phyloP scores from a whole-genome alignment of 2,329 filamentous ascomycete species.

The Endothia cerciana region DNA sequence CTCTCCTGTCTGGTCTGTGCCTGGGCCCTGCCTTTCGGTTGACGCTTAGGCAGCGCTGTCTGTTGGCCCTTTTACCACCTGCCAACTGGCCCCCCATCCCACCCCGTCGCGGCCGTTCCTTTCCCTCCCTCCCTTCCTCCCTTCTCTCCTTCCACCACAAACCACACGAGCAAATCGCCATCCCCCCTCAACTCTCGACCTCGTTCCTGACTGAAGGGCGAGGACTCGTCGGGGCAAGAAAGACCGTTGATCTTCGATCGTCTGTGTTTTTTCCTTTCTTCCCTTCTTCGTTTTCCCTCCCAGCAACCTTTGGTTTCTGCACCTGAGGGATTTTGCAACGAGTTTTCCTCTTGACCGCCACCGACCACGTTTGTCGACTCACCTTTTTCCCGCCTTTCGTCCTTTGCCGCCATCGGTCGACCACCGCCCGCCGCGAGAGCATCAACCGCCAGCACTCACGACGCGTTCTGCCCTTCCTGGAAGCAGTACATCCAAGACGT shows the following conservation, averaged over 20 bases:
- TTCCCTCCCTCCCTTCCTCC: conserved; percentile 30
- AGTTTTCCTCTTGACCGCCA: conserved; percentile 2
- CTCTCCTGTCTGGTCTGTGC: neutral
- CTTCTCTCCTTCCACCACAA: conserved; percentile 21
- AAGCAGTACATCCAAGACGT: neutral
- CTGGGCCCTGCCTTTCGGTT: too few relatives aligned
- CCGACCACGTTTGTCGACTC: neutral
- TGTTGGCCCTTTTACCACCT: conserved; percentile 26
- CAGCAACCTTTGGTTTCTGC: conserved; percentile 10
- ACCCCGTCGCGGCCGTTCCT: conserved; percentile 29
- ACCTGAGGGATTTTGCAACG: conserved; percentile 15
- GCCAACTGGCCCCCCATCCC: conserved; percentile 29
- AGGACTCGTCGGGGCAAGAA: conserved; percentile 23
- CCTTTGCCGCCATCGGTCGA: conserved; percentile 15
- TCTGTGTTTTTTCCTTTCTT: conserved; percentile 9
- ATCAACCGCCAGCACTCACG: neutral
- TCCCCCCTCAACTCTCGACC: conserved; percentile 19
- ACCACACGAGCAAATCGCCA: conserved; percentile 14
- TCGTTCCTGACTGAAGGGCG: conserved; percentile 20
- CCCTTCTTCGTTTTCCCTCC: neutral
- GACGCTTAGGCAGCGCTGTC: neutral
- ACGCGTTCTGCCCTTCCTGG: neutral
- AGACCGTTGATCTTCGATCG: conserved; percentile 8
- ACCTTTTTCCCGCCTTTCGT: conserved; percentile 1
- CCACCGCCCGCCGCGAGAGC: conserved; percentile 2